Evolutionary conservation across 139 green algal species (phyloP).

Genomic region (Coelastrella sp.): DNA sequence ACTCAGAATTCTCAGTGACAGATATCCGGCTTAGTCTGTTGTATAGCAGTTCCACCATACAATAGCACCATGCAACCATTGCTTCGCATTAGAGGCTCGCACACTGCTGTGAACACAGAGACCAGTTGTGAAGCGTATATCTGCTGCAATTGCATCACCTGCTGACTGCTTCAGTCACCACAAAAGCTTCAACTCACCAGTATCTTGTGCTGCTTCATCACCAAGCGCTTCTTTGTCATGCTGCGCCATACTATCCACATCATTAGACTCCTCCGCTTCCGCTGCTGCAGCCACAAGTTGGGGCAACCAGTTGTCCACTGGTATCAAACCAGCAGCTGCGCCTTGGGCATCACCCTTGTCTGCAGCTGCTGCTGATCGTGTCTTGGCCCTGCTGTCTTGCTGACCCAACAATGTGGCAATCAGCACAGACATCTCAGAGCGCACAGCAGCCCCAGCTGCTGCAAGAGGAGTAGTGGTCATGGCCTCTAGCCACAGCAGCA

Average conservation of each 20-base stretch:
- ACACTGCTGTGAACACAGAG: too few species aligned
- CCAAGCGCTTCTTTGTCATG: not conserved
- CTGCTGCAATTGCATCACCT: too few species aligned
- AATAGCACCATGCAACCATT: too few species aligned
- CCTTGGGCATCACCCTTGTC: not conserved
- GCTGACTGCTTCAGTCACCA: too few species aligned
- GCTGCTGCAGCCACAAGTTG: slow-evolving; percentile 28
- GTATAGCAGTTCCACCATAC: too few species aligned
- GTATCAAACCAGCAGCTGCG: not conserved
- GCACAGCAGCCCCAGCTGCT: not conserved
- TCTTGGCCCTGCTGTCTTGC: not conserved
- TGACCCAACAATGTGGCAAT: not conserved
- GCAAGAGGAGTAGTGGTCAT: slow-evolving; percentile 5
- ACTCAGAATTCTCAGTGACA: too few species aligned
- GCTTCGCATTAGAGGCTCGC: too few species aligned
- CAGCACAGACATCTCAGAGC: not conserved
- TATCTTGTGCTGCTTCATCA: not conserved
- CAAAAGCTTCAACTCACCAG: not conserved
- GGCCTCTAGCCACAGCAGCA: slow-evolving; percentile 10
- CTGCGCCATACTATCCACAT: not conserved
- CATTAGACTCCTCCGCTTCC: not conserved
- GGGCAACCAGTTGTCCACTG: slow-evolving; percentile 27
- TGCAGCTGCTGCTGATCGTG: not conserved
- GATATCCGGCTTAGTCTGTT: too few species aligned
- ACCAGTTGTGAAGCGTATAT: too few species aligned